Evolutionary conservation across 257 asterid genomes (phyloP).

Genomic region (Ophiorrhiza pumila): DNA sequence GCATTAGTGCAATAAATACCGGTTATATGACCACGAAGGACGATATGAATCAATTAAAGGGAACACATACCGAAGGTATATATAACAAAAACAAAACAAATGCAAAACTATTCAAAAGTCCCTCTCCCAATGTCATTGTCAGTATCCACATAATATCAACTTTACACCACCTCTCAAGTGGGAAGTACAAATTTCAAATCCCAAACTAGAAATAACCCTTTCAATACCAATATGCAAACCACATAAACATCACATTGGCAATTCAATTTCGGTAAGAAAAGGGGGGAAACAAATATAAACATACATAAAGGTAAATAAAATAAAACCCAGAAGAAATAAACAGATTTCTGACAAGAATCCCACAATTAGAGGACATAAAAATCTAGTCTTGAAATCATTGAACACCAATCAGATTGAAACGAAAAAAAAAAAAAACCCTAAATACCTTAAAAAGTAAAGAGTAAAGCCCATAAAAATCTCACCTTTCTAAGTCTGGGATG

Average conservation of each 20-base stretch:
- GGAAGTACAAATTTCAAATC: conserved; percentile 14
- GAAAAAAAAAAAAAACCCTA: conserved; percentile 11
- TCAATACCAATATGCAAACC: neutral
- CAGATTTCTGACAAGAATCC: neutral
- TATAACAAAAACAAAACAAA: neutral
- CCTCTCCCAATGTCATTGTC: conserved; percentile 13
- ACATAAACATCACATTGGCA: neutral
- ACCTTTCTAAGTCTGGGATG: conserved; percentile 18
- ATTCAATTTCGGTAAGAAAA: neutral
- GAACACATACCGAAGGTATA: neutral
- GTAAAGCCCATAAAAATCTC: neutral
- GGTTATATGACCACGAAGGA: neutral
- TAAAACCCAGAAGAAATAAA: neutral
- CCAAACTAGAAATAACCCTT: conserved; percentile 9
- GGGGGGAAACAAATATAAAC: neutral
- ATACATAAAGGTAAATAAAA: neutral
- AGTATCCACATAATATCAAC: conserved; percentile 10
- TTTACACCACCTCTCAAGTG: conserved; percentile 10
- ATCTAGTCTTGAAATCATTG: neutral
- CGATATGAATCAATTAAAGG: neutral
- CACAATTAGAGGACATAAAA: conserved; percentile 1
- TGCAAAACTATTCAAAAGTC: neutral
- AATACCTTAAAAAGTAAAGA: neutral
- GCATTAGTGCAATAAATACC: neutral
- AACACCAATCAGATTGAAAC: neutral